phyloP scores from a whole-genome alignment of 371 early-diverging fungal genomes.

The Umbelopsis sp. region DNA sequence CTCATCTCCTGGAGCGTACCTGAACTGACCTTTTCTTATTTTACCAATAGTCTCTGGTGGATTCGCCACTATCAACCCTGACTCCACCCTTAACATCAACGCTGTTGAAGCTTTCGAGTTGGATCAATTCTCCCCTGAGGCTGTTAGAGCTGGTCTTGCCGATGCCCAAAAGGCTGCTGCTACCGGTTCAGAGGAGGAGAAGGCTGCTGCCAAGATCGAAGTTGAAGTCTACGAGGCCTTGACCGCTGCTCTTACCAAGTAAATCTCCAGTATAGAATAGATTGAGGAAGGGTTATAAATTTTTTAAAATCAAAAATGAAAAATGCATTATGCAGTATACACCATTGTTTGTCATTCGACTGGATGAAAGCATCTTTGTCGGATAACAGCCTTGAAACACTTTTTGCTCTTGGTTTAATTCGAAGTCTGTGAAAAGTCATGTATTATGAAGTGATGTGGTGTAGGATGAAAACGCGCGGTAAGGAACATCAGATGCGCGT shows the following conservation, averaged over 20 bases:
- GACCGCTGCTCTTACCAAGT: conserved; percentile 61
- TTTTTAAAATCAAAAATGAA: conserved; percentile 1
- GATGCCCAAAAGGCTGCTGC: conserved; percentile 80
- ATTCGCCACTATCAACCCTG: conserved; percentile 96
- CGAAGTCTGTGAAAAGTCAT: too few relatives aligned
- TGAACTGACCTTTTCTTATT: not conserved
- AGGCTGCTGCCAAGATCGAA: conserved; percentile 87
- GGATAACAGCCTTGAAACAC: too few relatives aligned
- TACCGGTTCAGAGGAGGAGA: conserved; percentile 75
- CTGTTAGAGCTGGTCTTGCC: conserved; percentile 76
- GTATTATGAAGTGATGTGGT: too few relatives aligned
- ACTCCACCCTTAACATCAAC: conserved; percentile 95
- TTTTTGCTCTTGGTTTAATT: too few relatives aligned
- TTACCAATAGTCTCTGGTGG: conserved; percentile 85
- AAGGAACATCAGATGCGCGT: too few relatives aligned
- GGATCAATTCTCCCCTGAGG: conserved; percentile 84
- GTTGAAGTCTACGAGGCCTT: conserved; percentile 91
- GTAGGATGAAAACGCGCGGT: too few relatives aligned
- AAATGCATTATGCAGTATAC: not conserved
- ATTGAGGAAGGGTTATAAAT: conserved; percentile 17
- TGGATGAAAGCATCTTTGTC: not conserved
- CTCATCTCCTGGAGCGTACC: not conserved
- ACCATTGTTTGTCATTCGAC: not conserved
- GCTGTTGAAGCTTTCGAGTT: conserved; percentile 94
- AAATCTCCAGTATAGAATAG: conserved; percentile 28